Evolutionary conservation across 192 early-diverging fungal species (phyloP).

Genomic region (Coemansia sp.): DNA sequence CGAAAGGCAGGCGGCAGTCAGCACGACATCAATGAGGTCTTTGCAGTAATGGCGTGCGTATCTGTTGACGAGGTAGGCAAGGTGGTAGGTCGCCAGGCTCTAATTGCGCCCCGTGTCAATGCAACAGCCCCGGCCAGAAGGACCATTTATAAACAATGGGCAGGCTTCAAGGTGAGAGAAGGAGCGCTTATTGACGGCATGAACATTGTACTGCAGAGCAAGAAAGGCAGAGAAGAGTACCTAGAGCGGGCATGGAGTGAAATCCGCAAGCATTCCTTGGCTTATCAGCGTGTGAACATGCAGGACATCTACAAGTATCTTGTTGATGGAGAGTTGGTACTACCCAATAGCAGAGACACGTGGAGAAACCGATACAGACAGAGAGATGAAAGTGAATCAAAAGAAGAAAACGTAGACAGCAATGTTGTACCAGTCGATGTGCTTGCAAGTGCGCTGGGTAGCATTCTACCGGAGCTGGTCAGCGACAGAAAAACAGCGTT

Average conservation of each 20-base stretch:
- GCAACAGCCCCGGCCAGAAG: neutral
- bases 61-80: slow-evolving; percentile 29
- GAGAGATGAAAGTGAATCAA: neutral
- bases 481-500: slow-evolving; percentile 8
- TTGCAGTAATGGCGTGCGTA: slow-evolving; percentile 17
- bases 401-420: no score
- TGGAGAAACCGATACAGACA: no score
- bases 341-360: neutral
- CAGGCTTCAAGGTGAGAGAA: neutral
- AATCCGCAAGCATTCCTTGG: slow-evolving; percentile 24
- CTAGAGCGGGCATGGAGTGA: slow-evolving; percentile 25
- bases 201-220: slow-evolving; percentile 14
- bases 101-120: neutral
- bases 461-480: neutral
- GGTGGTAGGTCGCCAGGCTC: slow-evolving; percentile 19
- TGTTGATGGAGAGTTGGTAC: neutral
- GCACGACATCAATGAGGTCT: neutral
- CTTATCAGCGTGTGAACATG: slow-evolving; percentile 36
- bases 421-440: neutral
- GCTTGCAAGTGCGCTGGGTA: neutral
- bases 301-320: slow-evolving; percentile 10
- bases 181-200: slow-evolving; percentile 25
- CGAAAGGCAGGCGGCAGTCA: neutral
- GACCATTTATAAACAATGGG: neutral
- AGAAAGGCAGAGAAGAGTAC: neutral